Evolutionary conservation across 768 basidiomycete species (phyloP).

Genomic region (Neoboletus magnificus): DNA sequence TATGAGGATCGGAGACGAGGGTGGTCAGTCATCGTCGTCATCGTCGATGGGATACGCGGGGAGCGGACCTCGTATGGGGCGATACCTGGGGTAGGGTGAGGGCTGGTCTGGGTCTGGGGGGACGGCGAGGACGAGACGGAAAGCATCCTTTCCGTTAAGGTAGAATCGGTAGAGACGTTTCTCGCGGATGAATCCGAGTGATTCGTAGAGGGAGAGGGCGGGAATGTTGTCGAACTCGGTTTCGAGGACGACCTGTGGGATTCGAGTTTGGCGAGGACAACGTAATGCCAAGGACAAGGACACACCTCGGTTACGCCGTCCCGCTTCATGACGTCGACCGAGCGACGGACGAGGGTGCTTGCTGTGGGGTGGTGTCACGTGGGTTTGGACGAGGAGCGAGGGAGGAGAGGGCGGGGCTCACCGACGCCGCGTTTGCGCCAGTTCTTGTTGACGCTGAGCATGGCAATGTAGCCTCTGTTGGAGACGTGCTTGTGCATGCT

Average conservation of each 20-base stretch:
- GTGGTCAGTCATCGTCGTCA: slow-evolving; percentile 20
- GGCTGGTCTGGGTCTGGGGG: slow-evolving; percentile 35
- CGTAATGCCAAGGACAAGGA: slow-evolving; percentile 4
- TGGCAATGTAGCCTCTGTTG: slow-evolving; percentile 95
- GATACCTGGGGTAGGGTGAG: slow-evolving; percentile 6
- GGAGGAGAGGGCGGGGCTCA: slow-evolving; percentile 38
- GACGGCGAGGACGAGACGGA: slow-evolving; percentile 69
- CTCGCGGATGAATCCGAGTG: slow-evolving; percentile 92
- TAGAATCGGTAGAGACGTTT: slow-evolving; percentile 95
- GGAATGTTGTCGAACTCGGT: slow-evolving; percentile 93
- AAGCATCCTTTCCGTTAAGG: slow-evolving; percentile 95
- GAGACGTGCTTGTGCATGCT: slow-evolving; percentile 72
- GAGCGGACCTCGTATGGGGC: slow-evolving; percentile 15
- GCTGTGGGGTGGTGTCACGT: slow-evolving; percentile 45
- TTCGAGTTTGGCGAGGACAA: not conserved
- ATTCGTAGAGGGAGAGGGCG: slow-evolving; percentile 85
- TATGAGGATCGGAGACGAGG: slow-evolving; percentile 4
- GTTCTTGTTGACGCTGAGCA: slow-evolving; percentile 84
- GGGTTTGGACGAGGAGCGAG: not conserved
- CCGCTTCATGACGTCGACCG: slow-evolving; percentile 79
- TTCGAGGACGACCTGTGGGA: slow-evolving; percentile 79
- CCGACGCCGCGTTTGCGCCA: slow-evolving; percentile 93
- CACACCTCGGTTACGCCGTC: slow-evolving; percentile 84
- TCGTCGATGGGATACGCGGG: slow-evolving; percentile 23
- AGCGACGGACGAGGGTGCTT: slow-evolving; percentile 76